Evolutionary conservation across 805 yeast species (phyloP).

Genomic region (Pichia ethanolica): DNA sequence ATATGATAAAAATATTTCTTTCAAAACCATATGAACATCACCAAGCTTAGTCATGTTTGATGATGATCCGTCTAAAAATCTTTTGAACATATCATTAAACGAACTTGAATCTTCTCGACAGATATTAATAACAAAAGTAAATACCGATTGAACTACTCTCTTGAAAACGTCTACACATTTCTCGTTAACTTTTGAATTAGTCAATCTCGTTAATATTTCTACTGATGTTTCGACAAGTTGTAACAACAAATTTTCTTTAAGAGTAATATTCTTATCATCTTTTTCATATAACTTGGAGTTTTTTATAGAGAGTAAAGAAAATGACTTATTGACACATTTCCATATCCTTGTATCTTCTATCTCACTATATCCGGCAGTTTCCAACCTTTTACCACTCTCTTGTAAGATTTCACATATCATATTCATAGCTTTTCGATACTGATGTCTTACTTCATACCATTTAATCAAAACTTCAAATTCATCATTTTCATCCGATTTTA

Average conservation of each 20-base stretch:
- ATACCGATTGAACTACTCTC: constrained; percentile 35
- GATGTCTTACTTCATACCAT: constrained; percentile 22
- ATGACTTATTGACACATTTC: constrained; percentile 29
- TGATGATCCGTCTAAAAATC: constrained; percentile 43
- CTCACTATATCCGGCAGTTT: constrained; percentile 10
- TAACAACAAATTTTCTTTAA: constrained; percentile 33
- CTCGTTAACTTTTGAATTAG: constrained; percentile 4
- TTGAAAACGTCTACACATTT: constrained; percentile 29
- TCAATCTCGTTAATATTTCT: constrained; percentile 25
- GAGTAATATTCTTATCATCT: constrained; percentile 16
- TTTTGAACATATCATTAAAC: constrained; percentile 47
- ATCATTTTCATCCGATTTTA: constrained; percentile 19
- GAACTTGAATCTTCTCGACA: constrained; percentile 28
- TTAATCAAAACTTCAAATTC: constrained; percentile 29
- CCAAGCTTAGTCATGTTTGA: constrained; percentile 46
- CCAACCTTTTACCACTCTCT: constrained; percentile 16
- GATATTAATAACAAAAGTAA: constrained; percentile 32
- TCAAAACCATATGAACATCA: constrained; percentile 51
- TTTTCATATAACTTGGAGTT: constrained; percentile 8
- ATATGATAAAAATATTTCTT: constrained; percentile 58
- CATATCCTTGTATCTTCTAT: constrained; percentile 27
- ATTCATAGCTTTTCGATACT: constrained; percentile 25
- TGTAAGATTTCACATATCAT: constrained; percentile 17
- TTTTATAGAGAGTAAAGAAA: constrained; percentile 25
- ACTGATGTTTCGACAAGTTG: constrained; percentile 34